A percentile compares a stretch with the other conserved stretches of the same genome.
These are phyloP conservation scores for Trichophyton mentagrophytes DNA, from an alignment of 2,329 filamentous ascomycete genomes.

Conservation along the genomic window DNA sequence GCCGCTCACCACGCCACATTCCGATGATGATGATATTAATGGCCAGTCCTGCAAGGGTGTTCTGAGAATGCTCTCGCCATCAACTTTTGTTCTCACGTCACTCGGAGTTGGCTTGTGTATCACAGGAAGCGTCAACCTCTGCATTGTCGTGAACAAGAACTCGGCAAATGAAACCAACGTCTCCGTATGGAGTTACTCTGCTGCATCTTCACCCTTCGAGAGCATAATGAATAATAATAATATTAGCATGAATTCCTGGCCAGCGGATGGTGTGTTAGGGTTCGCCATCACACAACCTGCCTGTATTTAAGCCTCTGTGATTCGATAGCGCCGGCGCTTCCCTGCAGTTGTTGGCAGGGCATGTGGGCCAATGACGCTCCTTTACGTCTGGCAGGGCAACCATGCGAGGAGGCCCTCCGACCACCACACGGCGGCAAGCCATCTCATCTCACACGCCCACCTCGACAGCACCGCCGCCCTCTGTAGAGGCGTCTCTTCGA, in stretches of 20 bases:
- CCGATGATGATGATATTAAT: background rate
- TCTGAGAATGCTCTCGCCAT: background rate
- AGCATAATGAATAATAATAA: background rate
- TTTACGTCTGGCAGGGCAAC: background rate
- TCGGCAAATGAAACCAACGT: background rate
- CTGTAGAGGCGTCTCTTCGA: no score
- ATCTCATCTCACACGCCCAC: no score
- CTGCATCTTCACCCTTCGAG: background rate
- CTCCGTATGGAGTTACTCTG: background rate
- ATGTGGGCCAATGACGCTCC: background rate
- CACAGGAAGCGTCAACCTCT: background rate
- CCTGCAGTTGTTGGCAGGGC: background rate
- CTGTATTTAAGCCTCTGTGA: background rate
- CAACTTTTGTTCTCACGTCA: background rate
- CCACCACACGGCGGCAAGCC: background rate
- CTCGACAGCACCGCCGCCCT: no score
- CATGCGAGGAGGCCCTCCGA: background rate
- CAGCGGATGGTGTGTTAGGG: background rate
- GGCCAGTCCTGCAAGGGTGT: background rate
- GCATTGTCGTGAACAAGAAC: background rate
- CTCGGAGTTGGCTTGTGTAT: background rate
- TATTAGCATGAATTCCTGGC: background rate
- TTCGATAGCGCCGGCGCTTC: background rate
- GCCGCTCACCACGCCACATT: background rate
- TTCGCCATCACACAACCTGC: background rate